Percentiles rank a stretch among this genome's conserved stretches.
phyloP scores from a whole-genome alignment of 2,329 filamentous ascomycete species.

The Tolypocladium paradoxum region DNA sequence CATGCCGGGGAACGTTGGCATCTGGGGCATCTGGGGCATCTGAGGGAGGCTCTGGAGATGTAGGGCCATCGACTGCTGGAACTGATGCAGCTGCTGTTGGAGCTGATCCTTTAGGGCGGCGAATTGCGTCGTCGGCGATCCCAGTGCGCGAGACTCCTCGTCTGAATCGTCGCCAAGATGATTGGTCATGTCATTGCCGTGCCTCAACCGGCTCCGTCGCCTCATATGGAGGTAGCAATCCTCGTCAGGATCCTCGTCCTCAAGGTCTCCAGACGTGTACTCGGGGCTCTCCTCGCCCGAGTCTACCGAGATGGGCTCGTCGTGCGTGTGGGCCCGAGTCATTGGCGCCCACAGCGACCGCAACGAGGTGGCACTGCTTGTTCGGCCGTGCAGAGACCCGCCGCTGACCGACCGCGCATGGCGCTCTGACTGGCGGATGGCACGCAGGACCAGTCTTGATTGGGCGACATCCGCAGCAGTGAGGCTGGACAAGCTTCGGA shows the following conservation, averaged over 20 bases:
- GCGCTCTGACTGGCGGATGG: slow-evolving; percentile 49
- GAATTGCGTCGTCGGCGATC: slow-evolving; percentile 49
- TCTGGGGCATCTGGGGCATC: slow-evolving; percentile 46
- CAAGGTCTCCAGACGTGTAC: slow-evolving; percentile 34
- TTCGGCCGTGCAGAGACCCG: slow-evolving; percentile 46
- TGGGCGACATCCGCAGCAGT: slow-evolving; percentile 61
- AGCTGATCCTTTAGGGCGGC: slow-evolving; percentile 67
- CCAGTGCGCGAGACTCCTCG: slow-evolving; percentile 20
- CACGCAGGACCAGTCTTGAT: slow-evolving; percentile 52
- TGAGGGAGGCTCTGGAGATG: slow-evolving; percentile 52
- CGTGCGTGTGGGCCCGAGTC: slow-evolving; percentile 19
- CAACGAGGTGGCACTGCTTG: slow-evolving; percentile 57
- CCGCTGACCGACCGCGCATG: slow-evolving; percentile 59
- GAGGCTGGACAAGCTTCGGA: slow-evolving; percentile 59
- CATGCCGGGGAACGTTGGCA: slow-evolving; percentile 44
- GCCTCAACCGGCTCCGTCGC: slow-evolving; percentile 16
- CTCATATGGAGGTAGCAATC: slow-evolving; percentile 24
- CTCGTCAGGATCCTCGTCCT: slow-evolving; percentile 29
- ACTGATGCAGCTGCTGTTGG: slow-evolving; percentile 61
- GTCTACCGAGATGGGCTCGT: slow-evolving; percentile 28
- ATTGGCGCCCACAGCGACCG: slow-evolving; percentile 55
- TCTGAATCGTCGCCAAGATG: slow-evolving; percentile 28
- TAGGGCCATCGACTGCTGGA: slow-evolving; percentile 60
- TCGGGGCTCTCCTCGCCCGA: slow-evolving; percentile 32
- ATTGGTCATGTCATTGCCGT: slow-evolving; percentile 21